phyloP scores from a whole-genome alignment of 805 yeast species.

The Zygosaccharomyces rouxii region DNA sequence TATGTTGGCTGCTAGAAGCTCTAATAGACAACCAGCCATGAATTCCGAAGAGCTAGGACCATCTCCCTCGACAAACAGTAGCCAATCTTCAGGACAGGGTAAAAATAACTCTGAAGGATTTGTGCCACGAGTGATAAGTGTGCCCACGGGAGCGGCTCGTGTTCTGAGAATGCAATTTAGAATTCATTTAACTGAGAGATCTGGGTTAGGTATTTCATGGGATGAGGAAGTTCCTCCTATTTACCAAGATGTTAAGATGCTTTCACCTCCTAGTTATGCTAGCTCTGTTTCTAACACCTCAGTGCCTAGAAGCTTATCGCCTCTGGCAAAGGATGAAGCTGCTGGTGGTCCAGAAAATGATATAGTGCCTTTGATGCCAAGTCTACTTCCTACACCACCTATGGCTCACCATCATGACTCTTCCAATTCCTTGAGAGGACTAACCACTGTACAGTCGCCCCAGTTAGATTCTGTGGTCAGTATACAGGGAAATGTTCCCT shows the following conservation, averaged over 20 bases:
- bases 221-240: constrained; percentile 99
- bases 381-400: constrained; percentile 25
- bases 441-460: constrained; percentile 25
- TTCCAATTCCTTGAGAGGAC: constrained; percentile 9
- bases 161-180: constrained; percentile 93
- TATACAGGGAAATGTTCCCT: constrained; percentile 32
- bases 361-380: constrained; percentile 6
- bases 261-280: constrained; percentile 82
- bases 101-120: constrained; percentile 7
- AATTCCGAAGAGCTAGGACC: constrained; percentile 23
- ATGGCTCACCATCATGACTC: constrained; percentile 25
- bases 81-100: constrained; percentile 7
- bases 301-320: constrained; percentile 1
- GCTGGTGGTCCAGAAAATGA: constrained; percentile 6
- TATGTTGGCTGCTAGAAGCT: constrained; percentile 37
- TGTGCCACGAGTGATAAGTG: constrained; percentile 42
- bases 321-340: constrained; percentile 1
- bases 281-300: constrained; percentile 14
- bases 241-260: constrained; percentile 74
- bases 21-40: constrained; percentile 19
- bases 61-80: constrained; percentile 12
- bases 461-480: constrained; percentile 28
- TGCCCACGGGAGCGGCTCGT: constrained; percentile 93
- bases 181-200: constrained; percentile 75
- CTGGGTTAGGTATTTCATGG: constrained; percentile 97